Evolutionary conservation across 1,284 basidiomycete genomes (phyloP), one percentile per base, ranked within the genome.

Genomic region (Boletus mariae): DNA sequence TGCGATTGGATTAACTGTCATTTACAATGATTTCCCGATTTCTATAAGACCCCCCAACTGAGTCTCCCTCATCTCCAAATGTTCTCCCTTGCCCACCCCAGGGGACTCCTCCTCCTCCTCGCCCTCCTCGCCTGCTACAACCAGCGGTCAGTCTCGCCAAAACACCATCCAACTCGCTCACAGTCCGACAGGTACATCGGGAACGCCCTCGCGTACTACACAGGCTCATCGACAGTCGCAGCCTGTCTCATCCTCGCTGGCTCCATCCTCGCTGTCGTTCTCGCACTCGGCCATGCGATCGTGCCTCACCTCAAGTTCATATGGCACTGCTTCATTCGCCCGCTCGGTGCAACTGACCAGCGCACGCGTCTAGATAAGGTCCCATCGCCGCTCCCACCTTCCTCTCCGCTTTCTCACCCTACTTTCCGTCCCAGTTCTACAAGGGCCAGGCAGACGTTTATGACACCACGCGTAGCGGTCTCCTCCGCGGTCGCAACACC

Each of bases 391-490:
- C 46, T 17, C 13, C 46, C 28, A 4, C 3, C n/a, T 15, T 15
- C 2, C 9, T 20, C 13, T 38, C 5, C 28, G 2, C 17, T 5
- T 4, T 38, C n/a, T 44, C 41, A 43, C 52, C 56, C 45, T 61
- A 35, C 17, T 7, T 7, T 5, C 23, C 31, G 1, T 20, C 37
- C 26, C n/a, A 80, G 71, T 90, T 89, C 64, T 89, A 90, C 64
- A 63, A 75, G 51, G 83, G 84, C 10, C 87, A 90, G 63, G 87
- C 85, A 0, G 79, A 82, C 38, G 79, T 88, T 20, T 90, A 90
- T 61, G 87, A 90, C 71, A 67, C 71, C 32, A 89, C 87, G 1
- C 73, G 87, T 5, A 72, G 71, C 28, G 70, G 76, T 26, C 74
- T 90, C 1, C 73, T 90, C 8, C 80, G 84, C n/a, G 87, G 87